Evolutionary conservation across 768 basidiomycete species (phyloP).

Genomic region (Boletus vermiculosoides): DNA sequence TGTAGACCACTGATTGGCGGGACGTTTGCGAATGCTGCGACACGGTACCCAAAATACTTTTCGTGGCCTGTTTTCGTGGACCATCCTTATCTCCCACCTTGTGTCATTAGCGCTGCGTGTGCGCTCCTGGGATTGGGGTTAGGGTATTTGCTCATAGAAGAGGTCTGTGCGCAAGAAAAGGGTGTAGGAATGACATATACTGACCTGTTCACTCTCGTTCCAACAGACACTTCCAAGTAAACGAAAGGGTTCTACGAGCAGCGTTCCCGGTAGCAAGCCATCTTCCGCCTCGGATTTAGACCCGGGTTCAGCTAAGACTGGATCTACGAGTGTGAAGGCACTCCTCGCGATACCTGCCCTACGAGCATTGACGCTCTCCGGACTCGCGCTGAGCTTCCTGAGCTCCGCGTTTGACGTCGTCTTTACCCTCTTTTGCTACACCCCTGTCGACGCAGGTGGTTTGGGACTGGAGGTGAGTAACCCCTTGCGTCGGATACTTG

Average conservation of each 20-base stretch:
- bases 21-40: constrained; percentile 7
- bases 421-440: constrained; percentile 62
- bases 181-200: background rate
- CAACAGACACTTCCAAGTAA: constrained; percentile 6
- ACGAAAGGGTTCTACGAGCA: background rate
- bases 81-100: constrained; percentile 8
- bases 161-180: constrained; percentile 2
- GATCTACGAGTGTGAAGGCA: constrained; percentile 27
- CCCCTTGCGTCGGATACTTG: background rate
- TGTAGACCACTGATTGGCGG: constrained; percentile 9
- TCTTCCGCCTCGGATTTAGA: background rate
- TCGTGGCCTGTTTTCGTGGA: constrained; percentile 9
- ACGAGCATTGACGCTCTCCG: constrained; percentile 48
- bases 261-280: background rate
- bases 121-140: background rate
- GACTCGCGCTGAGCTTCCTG: constrained; percentile 48
- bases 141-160: background rate
- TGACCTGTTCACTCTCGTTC: background rate
- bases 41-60: constrained; percentile 7
- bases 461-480: constrained; percentile 47
- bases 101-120: constrained; percentile 1
- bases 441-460: constrained; percentile 52
- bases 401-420: constrained; percentile 57
- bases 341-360: constrained; percentile 50
- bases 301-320: background rate